Base-by-base conservation (phyloP, 106 monocot genomes). In the Dioscorea zingiberensis region DNA sequence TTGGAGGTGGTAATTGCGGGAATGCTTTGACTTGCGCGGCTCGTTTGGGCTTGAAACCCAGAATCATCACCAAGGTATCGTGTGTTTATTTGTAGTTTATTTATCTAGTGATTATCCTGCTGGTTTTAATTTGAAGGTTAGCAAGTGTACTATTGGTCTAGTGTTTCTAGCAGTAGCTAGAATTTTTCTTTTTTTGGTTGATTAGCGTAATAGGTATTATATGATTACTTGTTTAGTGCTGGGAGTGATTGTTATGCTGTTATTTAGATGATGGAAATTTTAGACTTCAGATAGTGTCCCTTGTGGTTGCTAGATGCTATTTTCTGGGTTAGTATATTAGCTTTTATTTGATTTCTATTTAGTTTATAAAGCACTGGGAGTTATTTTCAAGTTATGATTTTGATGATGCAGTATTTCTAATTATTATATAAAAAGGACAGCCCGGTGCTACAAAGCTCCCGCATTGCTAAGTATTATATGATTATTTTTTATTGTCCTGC, bases 21-120 rank as follows among this genome's bases (percentile, higher is more conserved):
- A 80, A 74, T 61, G 65, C 74, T 54, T 71, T 80, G 48, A 80
- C 80, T 54, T 59, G 66, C 66, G 80, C 74, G 22, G 74, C 74
- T 61, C 70, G 80, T 48, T 49, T 80, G 70, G 75, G 80, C 48
- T 62, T 74, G 44, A 71, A 25, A 16, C 65, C 80, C 28, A 71
- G 70, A 25, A 19, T 80, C 9, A 75, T 80, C 44, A 60, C 80
- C 19, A 80, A 80, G 80, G 80, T 80, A 17, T 12, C 23, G 13
- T 32, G 27, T 16, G 49, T 61, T 48, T 54, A 54, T 56, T 16
- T 21, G 32, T 47, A 47, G 14, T 47, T 24, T 63, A 16, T 9
- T 19, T 25, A 59, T 26, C 16, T 9, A 65, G 21, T 21, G 19
- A 12, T 47, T 47, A 64, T 44, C 25, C 47, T 47, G 12, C 13